Evolutionary conservation across 352 stramenopile genomes (phyloP).

Genomic region (Nothophytophthora sp.): DNA sequence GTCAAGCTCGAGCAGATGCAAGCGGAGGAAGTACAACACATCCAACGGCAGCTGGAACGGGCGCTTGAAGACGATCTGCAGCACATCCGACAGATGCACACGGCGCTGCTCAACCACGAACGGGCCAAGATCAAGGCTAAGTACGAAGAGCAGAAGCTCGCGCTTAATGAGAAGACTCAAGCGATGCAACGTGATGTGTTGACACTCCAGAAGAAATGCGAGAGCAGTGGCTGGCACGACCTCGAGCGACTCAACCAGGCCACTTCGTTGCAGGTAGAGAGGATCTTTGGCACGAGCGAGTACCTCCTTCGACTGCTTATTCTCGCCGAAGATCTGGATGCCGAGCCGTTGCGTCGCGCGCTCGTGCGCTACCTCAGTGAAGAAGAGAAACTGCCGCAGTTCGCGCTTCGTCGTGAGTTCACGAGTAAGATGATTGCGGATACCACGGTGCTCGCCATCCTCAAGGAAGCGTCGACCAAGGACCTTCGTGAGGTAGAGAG

Average conservation of each 20-base stretch:
- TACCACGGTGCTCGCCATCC: slow-evolving; percentile 60
- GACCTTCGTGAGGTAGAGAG: slow-evolving; percentile 55
- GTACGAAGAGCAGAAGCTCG: slow-evolving; percentile 49
- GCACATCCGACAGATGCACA: slow-evolving; percentile 68
- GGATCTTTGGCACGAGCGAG: slow-evolving; percentile 73
- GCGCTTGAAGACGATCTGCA: slow-evolving; percentile 61
- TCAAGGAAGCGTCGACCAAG: slow-evolving; percentile 51
- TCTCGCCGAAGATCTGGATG: slow-evolving; percentile 71
- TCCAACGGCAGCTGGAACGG: slow-evolving; percentile 50
- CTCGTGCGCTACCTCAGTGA: slow-evolving; percentile 61
- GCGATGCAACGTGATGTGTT: slow-evolving; percentile 44
- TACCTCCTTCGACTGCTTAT: slow-evolving; percentile 73
- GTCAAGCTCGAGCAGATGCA: slow-evolving; percentile 44
- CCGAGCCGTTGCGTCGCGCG: slow-evolving; percentile 50
- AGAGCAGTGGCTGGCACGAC: slow-evolving; percentile 49
- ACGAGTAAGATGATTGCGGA: slow-evolving; percentile 74
- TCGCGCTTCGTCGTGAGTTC: slow-evolving; percentile 66
- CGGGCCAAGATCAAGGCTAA: slow-evolving; percentile 62
- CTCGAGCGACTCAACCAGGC: slow-evolving; percentile 62
- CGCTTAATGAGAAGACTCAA: slow-evolving; percentile 39
- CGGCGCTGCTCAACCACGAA: slow-evolving; percentile 52
- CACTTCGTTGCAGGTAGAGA: slow-evolving; percentile 56
- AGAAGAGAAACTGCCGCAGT: slow-evolving; percentile 49
- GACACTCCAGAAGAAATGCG: slow-evolving; percentile 50
- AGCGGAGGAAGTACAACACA: slow-evolving; percentile 35